phyloP scores from a whole-genome alignment of 768 basidiomycete species.

The Boletus huronensis region DNA sequence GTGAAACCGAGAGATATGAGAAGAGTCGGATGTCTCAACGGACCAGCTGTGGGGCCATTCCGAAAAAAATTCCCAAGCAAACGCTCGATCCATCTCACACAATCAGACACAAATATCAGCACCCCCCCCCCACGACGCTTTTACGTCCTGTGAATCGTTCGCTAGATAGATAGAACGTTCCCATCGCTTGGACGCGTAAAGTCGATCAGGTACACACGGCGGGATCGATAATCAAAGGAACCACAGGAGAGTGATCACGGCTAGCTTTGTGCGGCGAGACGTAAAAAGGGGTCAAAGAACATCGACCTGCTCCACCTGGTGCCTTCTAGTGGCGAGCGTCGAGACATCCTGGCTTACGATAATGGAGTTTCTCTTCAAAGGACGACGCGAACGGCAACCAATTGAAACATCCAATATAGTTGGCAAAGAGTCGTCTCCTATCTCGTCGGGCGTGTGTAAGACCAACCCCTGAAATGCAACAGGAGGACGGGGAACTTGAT shows the following conservation, averaged over 20 bases:
- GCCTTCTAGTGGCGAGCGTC: background rate
- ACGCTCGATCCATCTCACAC: constrained; percentile 13
- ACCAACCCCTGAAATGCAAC: background rate
- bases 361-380: too few species aligned
- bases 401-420: too few species aligned
- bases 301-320: background rate
- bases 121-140: too few species aligned
- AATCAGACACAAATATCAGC: constrained; percentile 16
- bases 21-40: too few species aligned
- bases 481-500: background rate
- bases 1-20: background rate
- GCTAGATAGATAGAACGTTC: background rate
- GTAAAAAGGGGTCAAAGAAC: background rate
- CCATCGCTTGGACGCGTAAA: background rate
- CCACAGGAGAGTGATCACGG: too few species aligned
- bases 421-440: too few species aligned
- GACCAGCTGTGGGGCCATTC: background rate
- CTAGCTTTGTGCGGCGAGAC: background rate
- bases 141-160: background rate
- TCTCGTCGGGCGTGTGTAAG: background rate
- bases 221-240: background rate
- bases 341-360: background rate
- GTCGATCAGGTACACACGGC: background rate
- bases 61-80: constrained; percentile 13
- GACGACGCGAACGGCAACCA: background rate